Evolutionary conservation across 1,139 yeast species (phyloP), one percentile per base, ranked within the genome.

Genomic region (Pichia sp.): DNA sequence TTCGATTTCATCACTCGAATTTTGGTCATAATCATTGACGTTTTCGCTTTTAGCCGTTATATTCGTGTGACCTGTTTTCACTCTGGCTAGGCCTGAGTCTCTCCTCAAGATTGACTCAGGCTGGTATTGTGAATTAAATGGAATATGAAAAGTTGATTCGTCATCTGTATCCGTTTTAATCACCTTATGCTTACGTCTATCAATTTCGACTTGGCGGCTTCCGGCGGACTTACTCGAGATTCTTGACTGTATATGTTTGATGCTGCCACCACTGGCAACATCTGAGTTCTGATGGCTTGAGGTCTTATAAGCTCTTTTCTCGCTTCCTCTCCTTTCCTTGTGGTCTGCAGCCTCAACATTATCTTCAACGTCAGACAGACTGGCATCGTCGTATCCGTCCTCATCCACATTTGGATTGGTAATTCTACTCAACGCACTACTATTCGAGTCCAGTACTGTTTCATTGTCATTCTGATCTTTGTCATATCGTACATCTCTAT

Each of bases 101-200:
- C 32, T 50, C 16, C 23, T 46, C 10, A 54, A 43, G 44, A 54
- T 54, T 3, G 54, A 49, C 26, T 49, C 44, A 8, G 57, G 57
- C 13, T 45, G 45, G 40, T 38, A 43, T 8, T 31, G 16, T 4
- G 13, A 4, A 23, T 49, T 11, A 15, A 19, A 34, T 3, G 44
- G 43, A 8, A 53, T 15, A 11, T 45, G 42, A 16, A 47, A 51
- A 11, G 42, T 34, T 0, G 57, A 51, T 43, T 50, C 53, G 19
- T 41, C 32, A 47, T 54, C 57, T 6, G 54, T 54, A 45, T 54
- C 54, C 6, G 57, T 51, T 4, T 45, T 31, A 8, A 47, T 29
- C 6, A 51, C 16, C 26, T 48, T 54, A 11, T 34, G 36, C 15
- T 44, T 11, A n/a, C 30, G 34, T 32, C 38, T 15, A 45, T 53